Base-by-base conservation (phyloP, 2,329 filamentous ascomycete species). In the Cladosporium halotolerans region DNA sequence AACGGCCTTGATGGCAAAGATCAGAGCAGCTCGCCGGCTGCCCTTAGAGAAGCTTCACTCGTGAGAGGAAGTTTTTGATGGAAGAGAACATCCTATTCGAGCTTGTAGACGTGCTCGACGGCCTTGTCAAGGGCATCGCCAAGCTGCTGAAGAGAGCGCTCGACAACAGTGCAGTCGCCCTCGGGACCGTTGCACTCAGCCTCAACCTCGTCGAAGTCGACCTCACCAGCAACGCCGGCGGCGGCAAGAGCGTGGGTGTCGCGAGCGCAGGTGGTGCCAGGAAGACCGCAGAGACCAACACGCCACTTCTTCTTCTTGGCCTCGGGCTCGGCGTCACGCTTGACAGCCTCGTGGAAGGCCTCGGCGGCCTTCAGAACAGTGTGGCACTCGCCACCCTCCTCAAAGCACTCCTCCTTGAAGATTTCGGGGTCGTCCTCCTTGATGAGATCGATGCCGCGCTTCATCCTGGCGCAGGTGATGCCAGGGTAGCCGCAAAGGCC, bases 381-480 rank as follows among this genome's bases (percentile, higher is more conserved):
- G 53, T 57, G 51, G 55, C 61, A 62, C 66, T 65, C 62, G 52
- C 57, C 57, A 42, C 58, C 59, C 32, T 58, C 54, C 19, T 40
- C 52, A 54, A 55, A 57, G 52, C 60, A 62, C 52, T 60, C 55
- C 8, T 34, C 48, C 41, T 52, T 55, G 48, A 55, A 51, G 45
- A 55, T 18, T n/a, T 56, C 34, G 13, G 58, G 60, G 53, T 62
- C 33, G 9, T 59, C 55, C 14, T 38, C 53, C 36, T 53, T 54
- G 42, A 56, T 42, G 48, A 55, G 42, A 13, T 58, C 46, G 40
- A 57, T 55, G 48, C 61, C 70, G 57, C 72, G 73, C 64, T 72
- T 73, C 52, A 68, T 67, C 61, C 73, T 72, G 64, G 65, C 70
- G 70, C 76, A 78, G 11, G 67, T 57, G 59, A 72, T 66, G 23